phyloP scores from a whole-genome alignment of 768 basidiomycete genomes.

The Cyclocybe aegerita region DNA sequence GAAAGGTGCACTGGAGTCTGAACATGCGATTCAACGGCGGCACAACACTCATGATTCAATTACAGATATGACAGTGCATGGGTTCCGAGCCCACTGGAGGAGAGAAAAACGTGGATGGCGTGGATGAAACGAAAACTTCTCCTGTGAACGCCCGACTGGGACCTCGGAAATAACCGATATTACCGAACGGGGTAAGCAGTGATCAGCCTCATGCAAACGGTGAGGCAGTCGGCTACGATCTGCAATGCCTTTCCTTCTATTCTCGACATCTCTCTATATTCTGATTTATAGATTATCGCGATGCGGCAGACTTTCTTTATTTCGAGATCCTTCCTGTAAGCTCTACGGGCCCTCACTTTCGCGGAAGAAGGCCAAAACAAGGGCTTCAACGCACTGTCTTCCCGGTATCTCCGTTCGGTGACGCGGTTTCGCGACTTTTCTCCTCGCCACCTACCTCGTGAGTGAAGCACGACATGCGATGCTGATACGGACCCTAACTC shows the following conservation, averaged over 20 bases:
- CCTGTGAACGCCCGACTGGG: not conserved
- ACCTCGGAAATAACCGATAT: conserved; percentile 15
- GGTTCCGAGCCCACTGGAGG: not conserved
- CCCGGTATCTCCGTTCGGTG: conserved; percentile 32
- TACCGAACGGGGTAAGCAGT: too few species aligned
- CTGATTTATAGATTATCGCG: conserved; percentile 29
- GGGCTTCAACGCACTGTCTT: conserved; percentile 6
- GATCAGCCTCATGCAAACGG: conserved; percentile 13
- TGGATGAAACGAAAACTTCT: conserved; percentile 2
- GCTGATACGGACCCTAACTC: conserved; percentile 23
- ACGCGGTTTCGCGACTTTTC: conserved; percentile 25
- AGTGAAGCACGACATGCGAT: conserved; percentile 36
- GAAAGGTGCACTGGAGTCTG: conserved; percentile 44
- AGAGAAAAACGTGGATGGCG: conserved; percentile 10
- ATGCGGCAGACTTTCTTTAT: conserved; percentile 18
- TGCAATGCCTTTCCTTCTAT: conserved; percentile 22
- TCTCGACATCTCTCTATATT: conserved; percentile 23
- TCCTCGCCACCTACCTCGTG: conserved; percentile 36
- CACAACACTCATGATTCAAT: conserved; percentile 37
- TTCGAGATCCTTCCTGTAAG: conserved; percentile 20
- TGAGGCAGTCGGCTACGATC: conserved; percentile 28
- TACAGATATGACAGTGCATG: not conserved
- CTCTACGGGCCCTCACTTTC: conserved; percentile 13
- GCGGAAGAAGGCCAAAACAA: conserved; percentile 18
- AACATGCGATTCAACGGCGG: conserved; percentile 48